These are phyloP conservation scores for Quercus rubra DNA, from an alignment of 306 rosid genomes.

Conservation along the genomic window DNA sequence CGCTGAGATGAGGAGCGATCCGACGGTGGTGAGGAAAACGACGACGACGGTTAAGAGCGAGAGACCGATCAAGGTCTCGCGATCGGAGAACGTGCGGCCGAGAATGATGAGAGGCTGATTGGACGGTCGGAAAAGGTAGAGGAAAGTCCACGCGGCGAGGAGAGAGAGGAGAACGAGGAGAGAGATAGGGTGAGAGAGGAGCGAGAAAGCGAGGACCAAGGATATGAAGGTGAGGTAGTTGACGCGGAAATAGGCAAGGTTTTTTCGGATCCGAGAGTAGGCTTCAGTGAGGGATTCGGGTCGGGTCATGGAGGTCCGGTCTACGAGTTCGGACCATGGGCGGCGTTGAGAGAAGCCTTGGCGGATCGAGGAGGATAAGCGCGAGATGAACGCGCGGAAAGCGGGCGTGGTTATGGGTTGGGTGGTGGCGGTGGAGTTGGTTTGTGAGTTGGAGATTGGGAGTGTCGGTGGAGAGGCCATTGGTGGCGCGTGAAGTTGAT, in stretches of 20 bases:
- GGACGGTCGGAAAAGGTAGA: slow-evolving; percentile 76
- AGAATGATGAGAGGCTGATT: slow-evolving; percentile 77
- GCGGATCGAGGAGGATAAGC: slow-evolving; percentile 63
- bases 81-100: slow-evolving; percentile 79
- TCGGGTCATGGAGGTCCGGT: slow-evolving; percentile 57
- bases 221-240: slow-evolving; percentile 66
- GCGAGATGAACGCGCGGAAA: slow-evolving; percentile 76
- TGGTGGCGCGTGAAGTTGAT: slow-evolving; percentile 35
- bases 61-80: slow-evolving; percentile 68
- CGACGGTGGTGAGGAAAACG: slow-evolving; percentile 77
- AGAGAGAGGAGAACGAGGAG: slow-evolving; percentile 75
- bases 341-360: slow-evolving; percentile 82
- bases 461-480: slow-evolving; percentile 82
- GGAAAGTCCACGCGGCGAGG: slow-evolving; percentile 75
- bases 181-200: slow-evolving; percentile 77
- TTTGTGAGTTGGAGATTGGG: slow-evolving; percentile 60
- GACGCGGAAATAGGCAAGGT: slow-evolving; percentile 78
- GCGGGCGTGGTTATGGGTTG: slow-evolving; percentile 83
- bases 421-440: slow-evolving; percentile 21
- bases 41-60: slow-evolving; percentile 63
- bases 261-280: slow-evolving; percentile 89
- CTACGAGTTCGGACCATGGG: slow-evolving; percentile 81
- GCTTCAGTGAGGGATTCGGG: slow-evolving; percentile 84
- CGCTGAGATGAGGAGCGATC: slow-evolving; percentile 87
- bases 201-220: slow-evolving; percentile 68